Base-by-base conservation (phyloP, 345 rosid genomes). In the Cardamine chenopodiifolia region DNA sequence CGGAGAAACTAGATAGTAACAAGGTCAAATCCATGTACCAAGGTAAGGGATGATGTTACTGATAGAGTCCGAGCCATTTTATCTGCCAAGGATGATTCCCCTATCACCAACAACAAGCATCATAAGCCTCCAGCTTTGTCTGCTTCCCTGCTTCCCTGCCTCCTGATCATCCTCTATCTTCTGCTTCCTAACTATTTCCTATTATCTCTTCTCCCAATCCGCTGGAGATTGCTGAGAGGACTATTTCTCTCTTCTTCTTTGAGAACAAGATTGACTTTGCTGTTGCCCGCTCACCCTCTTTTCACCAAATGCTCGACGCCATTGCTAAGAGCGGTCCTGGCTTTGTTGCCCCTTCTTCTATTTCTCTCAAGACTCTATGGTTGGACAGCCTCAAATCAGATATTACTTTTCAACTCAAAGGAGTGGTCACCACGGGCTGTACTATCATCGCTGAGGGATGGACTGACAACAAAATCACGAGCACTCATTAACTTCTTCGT, bases 381-480 rank as follows among this genome's bases (percentile, higher is more conserved):
- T 47, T 90, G 66, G 90, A 88, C 58, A 84, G 78, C 75, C 75
- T 87, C 34, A 87, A 84, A 75, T 84, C 96, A 39, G 94, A 92
- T 53, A 78, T 90, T 63, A 76, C 78, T 64, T 68, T 66, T 35
- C 90, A 87, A 28, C 78, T 82, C 6, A 86, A 90, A 87, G 81
- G 96, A 92, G 74, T 92, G 94, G 96, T 77, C 17, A 90, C 88
- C 67, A 87, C 94, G 1, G 98, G 98, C 23, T 88, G 87, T 73
- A 90, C 96, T 32, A 79, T 92, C 77, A 74, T 88, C 73, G 96
- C 94, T 0, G 91, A 90, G 73, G 85, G 89, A 20, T 92, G 92
- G 92, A 87, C 94, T 7, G 98, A 92, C 77, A 85, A 87, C 71
- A 92, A 92, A 92, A 79, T 86, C 98, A 9, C 86, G 84, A 76